Evolutionary conservation across 192 early-diverging fungal species (phyloP), one percentile per base, ranked within the genome.

Genomic region (Dimargaris cristalligena): DNA sequence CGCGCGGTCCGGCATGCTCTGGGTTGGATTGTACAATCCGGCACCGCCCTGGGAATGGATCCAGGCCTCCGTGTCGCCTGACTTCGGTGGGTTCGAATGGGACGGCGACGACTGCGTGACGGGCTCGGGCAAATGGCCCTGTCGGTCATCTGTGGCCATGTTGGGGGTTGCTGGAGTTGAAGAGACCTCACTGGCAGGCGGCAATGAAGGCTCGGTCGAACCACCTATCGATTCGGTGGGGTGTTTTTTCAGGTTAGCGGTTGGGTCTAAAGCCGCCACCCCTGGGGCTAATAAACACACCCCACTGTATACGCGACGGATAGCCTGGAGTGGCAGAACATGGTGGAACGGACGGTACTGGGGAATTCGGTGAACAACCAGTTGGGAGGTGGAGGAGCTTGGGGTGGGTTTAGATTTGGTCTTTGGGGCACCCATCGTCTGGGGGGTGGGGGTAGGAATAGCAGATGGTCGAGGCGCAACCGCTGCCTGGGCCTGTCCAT

Each of bases 41-140:
- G 62, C 44, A 22, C 62, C 8, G 1, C 54, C 58, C 41, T 65
- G 34, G 4, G 62, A 61, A 60, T 66, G 59, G 0, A n/a, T 22
- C 20, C 1, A 31, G 4, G 54, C 32, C 18, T 16, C 16, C 8
- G 26, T n/a, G 54, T 16, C 29, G 31, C 11, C 38, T 16, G 38
- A 41, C 38, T 16, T 16, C n/a, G n/a, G n/a, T n/a, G n/a, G n/a
- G n/a, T n/a, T n/a, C n/a, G n/a, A n/a, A n/a, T n/a, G n/a, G n/a
- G n/a, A n/a, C n/a, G n/a, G n/a, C n/a, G n/a, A n/a, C n/a, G n/a
- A n/a, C n/a, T n/a, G n/a, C n/a, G n/a, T n/a, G n/a, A n/a, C n/a
- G n/a, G n/a, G n/a, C n/a, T n/a, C n/a, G n/a, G n/a, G n/a, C n/a
- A n/a, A n/a, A n/a, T n/a, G n/a, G n/a, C n/a, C n/a, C n/a, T n/a